Base-by-base conservation (phyloP, 1,139 yeast genomes). In the Casaregolazyma suthepensis region DNA sequence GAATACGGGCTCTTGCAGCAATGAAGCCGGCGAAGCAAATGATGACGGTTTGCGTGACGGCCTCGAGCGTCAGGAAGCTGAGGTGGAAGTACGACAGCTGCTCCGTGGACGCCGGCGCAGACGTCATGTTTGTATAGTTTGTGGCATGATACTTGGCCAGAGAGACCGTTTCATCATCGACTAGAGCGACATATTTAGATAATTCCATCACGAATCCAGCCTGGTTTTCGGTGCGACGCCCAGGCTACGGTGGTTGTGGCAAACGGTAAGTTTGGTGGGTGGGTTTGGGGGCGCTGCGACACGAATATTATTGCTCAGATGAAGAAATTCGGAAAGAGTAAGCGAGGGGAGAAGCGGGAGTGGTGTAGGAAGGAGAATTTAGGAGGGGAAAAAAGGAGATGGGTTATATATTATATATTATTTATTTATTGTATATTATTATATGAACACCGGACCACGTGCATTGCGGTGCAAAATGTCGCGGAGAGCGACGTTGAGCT, bases 21-120 rank as follows among this genome's bases (percentile, higher is more conserved):
- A 83, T 65, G 63, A 80, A 86, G 23, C 95, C 95, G 19, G 87
- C 80, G 46, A 82, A 65, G 62, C 93, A 84, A 44, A 87, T 81
- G 47, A 85, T 74, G 46, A 87, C 87, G 50, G 87, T 91, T 66
- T 86, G 89, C 52, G 85, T 68, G 26, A 86, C 90, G 0, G 94
- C 93, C 70, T 87, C 87, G 60, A 87, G 81, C 1, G 94, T 85
- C 52, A 86, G 74, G 57, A 78, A 78, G 23, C 88, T 71, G 55
- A 87, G 81, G 54, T 78, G 78, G 29, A 70, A 63, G 61, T 81
- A 82, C 13, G 87, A 81, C 56, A 81, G 54, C 38, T 37, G 51
- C 52, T 46, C 51, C 5, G 45, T 50, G 20, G 37, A 46, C 10
- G 29, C 49, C 23, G 45, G 12, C 5, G 18, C 40, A 35, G 5